Evolutionary conservation across 495 filamentous ascomycete genomes (phyloP), one percentile per base, ranked within the genome.

Genomic region (Hypoxylon subgilvum): DNA sequence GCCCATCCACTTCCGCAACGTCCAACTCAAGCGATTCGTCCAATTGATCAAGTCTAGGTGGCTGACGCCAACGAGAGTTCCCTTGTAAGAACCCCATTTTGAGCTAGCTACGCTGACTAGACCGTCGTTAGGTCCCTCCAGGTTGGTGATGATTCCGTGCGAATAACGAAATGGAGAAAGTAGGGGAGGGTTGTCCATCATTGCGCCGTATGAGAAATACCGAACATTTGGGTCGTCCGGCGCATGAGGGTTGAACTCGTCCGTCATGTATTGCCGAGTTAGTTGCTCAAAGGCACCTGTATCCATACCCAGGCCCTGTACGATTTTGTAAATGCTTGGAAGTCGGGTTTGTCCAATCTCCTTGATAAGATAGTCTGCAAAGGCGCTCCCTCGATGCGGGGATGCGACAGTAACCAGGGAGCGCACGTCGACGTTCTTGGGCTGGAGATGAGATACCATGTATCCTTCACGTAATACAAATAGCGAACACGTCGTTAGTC

Each of bases 41-140:
- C 93, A 98, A 73, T 97, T 97, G 71, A 97, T 98, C 45, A 96
- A 75, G 64, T 96, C 92, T 4, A 97, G 74, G 73, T 98, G 94
- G 70, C 86, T 95, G 22, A 96, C 91, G 7, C 83, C 85, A 4
- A 92, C 72, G n/a, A 98, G 70, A 2, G 94, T 97, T 3, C 94
- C 94, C 69, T 93, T 89, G 69, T 97, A 97, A 1, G 80, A 81
- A n/a, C 94, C 94, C 92, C 93, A 97, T 63, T 82, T 79, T 57
- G 87, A 87, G 65, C 91, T 96, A 6, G 80, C 73, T 19, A 97
- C 91, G 67, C 89, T 95, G 13, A 98, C 94, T 3, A 98, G 81
- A 0, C 94, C 94, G 61, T 98, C 94, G 69, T 98, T 98, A 1
- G 86, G 82, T 0, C 92, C 93, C 73, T 97, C 94, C 3, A 72